Conservation (phyloP, 2,329 filamentous ascomycete species). For the Calonectria naviculata region DNA sequence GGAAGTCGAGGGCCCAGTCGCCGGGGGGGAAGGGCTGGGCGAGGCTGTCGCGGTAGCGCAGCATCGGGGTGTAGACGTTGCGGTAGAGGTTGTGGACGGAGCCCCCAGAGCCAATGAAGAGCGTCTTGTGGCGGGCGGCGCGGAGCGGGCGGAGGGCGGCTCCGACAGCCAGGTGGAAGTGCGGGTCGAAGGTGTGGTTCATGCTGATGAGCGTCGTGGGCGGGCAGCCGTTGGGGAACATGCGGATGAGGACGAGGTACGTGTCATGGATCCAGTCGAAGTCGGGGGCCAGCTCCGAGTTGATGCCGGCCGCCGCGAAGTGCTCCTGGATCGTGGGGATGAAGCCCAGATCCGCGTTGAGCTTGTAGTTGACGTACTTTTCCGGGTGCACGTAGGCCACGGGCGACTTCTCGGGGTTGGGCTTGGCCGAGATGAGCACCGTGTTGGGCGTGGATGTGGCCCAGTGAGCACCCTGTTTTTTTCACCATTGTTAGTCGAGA, state of each 20-base stretch:
- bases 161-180: slow-evolving; percentile 38
- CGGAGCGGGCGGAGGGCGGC: slow-evolving; percentile 23
- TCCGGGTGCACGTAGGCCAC: slow-evolving; percentile 74
- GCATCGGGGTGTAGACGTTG: slow-evolving; percentile 73
- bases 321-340: slow-evolving; percentile 10
- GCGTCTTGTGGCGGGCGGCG: slow-evolving; percentile 31
- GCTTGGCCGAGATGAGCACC: slow-evolving; percentile 71
- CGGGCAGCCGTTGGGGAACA: slow-evolving; percentile 74
- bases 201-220: slow-evolving; percentile 63
- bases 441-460: slow-evolving; percentile 56
- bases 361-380: slow-evolving; percentile 72
- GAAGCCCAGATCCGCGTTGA: slow-evolving; percentile 66
- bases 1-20: slow-evolving; percentile 71
- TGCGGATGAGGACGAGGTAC: slow-evolving; percentile 74
- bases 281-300: slow-evolving; percentile 34
- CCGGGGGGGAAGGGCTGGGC: slow-evolving; percentile 26
- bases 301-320: slow-evolving; percentile 12
- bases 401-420: slow-evolving; percentile 68
- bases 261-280: slow-evolving; percentile 82
- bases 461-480: slow-evolving; percentile 72
- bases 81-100: slow-evolving; percentile 78
- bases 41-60: slow-evolving; percentile 57
- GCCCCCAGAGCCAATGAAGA: slow-evolving; percentile 70
- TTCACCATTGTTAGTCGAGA: neutral
- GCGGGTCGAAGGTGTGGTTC: slow-evolving; percentile 37